These are phyloP conservation scores for Halophytophthora polymorphica DNA, from an alignment of 352 stramenopile genomes.

Conservation along the genomic window DNA sequence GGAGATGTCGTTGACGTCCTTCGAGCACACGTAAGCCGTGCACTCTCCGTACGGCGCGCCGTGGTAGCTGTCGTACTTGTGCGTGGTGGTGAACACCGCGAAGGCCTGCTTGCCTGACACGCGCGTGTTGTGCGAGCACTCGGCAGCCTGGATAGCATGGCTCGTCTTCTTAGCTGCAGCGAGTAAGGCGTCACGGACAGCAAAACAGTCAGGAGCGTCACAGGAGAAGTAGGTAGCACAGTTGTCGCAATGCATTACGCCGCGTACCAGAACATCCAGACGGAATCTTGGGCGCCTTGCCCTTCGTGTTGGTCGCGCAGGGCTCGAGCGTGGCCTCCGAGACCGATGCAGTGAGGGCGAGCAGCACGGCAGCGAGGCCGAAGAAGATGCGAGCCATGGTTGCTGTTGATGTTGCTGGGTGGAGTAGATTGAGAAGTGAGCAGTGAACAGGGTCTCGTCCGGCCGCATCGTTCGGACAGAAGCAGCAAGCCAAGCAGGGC, in stretches of 20 bases:
- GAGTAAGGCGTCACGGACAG: constrained; percentile 17
- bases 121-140: constrained; percentile 39
- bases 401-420: constrained; percentile 3
- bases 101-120: constrained; percentile 27
- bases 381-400: constrained; percentile 14
- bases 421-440: not conserved
- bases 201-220: too few relatives aligned
- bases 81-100: constrained; percentile 26
- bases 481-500: too few relatives aligned
- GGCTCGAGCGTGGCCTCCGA: constrained; percentile 23
- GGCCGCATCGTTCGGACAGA: too few relatives aligned
- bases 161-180: constrained; percentile 17
- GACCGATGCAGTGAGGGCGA: constrained; percentile 21
- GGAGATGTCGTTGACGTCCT: not conserved
- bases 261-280: too few relatives aligned
- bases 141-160: constrained; percentile 29
- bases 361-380: constrained; percentile 13
- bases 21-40: constrained; percentile 26
- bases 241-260: too few relatives aligned
- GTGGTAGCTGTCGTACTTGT: constrained; percentile 32
- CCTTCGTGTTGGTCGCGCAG: constrained; percentile 18
- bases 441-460: too few relatives aligned
- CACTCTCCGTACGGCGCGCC: constrained; percentile 29
- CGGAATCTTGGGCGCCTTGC: not conserved
- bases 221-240: too few relatives aligned